These are phyloP conservation scores for Neovahlkampfia damariscottae DNA, from an alignment of 78 protist species.

Conservation along the genomic window DNA sequence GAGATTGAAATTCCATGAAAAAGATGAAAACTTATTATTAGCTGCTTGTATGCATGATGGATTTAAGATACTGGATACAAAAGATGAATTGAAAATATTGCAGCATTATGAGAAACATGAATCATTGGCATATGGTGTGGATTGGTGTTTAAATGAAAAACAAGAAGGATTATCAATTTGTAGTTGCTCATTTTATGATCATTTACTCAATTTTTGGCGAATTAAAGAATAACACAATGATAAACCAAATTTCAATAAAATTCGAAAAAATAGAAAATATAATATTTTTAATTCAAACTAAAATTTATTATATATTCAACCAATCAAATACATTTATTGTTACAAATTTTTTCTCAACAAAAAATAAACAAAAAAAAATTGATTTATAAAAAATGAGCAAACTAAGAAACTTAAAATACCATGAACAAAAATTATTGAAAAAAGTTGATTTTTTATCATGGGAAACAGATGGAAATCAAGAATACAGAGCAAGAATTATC, in stretches of 20 bases:
- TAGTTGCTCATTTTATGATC: constrained; percentile 50
- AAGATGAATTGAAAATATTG: neutral
- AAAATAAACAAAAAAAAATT: neutral
- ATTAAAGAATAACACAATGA: too few relatives aligned
- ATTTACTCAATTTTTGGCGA: neutral
- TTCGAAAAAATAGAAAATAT: too few relatives aligned
- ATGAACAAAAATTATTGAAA: constrained; percentile 74
- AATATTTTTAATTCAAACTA: too few relatives aligned
- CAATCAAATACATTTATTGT: too few relatives aligned
- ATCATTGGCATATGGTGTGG: constrained; percentile 51
- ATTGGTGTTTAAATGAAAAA: constrained; percentile 33
- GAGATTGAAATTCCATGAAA: constrained; percentile 49
- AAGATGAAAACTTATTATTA: neutral
- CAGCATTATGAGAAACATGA: constrained; percentile 7
- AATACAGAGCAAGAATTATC: neutral
- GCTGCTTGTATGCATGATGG: constrained; percentile 60
- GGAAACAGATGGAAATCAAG: constrained; percentile 33
- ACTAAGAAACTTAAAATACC: constrained; percentile 52
- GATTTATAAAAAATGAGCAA: constrained; percentile 3
- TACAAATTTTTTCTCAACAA: too few relatives aligned
- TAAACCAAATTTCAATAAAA: too few relatives aligned
- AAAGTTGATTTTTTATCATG: constrained; percentile 62
- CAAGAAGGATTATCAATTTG: constrained; percentile 19
- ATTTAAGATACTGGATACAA: constrained; percentile 7
- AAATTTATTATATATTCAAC: too few relatives aligned